Base-by-base conservation (phyloP, 148 eudicot genomes). In the Silene latifolia region DNA sequence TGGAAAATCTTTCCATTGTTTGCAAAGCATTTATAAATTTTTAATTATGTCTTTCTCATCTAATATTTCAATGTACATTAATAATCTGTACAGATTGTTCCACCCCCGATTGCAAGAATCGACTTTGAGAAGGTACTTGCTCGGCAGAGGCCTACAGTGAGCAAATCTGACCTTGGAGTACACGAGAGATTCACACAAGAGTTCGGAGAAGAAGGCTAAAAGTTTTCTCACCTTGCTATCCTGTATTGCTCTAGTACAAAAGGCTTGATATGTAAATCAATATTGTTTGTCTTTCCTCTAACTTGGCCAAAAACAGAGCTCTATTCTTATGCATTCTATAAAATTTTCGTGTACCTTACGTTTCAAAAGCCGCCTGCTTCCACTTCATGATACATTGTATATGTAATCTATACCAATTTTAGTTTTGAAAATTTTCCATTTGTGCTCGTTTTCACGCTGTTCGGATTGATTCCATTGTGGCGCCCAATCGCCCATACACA, bases 111-210 rank as follows among this genome's bases (percentile, higher is more conserved):
- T 21, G 19, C 87, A 57, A 90, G 82, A 88, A 71, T 74, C 10
- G 98, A 94, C 85, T 94, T 94, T 78, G 97, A 94, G 24, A 91
- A 92, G 86, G 98, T 94, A 58, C 87, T 94, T 15, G 87, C 97
- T 8, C 88, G 96, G 71, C 98, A 94, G 80, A 92, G 82, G 81
- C 98, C 97, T 71, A 94, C 98, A 1, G 98, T 94, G 47, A 94
- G 98, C 87, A 92, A 91, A 87, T 32, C 85, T 1, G 98, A 94
- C 82, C 97, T 94, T 64, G 96, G 89, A 29, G 91, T 92, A 32
- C 97, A 94, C 46, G 97, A 92, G 87, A 87, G 89, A 81, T 94
- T 94, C 81, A 94, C 97, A 4, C 76, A 86, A 78, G 98, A 94
- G 82, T 94, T 94, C 61, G 98, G 98, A 39, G 97, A 94, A 81